A percentile compares a stretch with the other conserved stretches of the same genome.
phyloP scores from a whole-genome alignment of 106 monocot genomes.

The Dendrobium nobile region DNA sequence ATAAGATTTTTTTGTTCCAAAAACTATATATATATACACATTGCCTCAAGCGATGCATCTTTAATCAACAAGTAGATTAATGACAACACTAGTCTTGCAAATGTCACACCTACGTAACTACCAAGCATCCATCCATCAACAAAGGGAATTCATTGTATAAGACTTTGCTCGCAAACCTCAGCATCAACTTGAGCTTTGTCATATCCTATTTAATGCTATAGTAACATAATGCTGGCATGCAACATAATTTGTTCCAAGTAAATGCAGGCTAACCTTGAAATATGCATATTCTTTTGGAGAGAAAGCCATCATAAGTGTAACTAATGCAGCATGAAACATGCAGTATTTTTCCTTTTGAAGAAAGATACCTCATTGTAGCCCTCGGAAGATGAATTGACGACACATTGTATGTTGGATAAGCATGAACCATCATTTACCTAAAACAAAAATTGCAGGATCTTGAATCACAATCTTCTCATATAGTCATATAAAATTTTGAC shows the following conservation, averaged over 20 bases:
- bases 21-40: too few relatives aligned
- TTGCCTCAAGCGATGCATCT: not conserved
- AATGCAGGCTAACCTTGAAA: not conserved
- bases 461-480: not conserved
- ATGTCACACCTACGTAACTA: not conserved
- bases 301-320: not conserved
- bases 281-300: not conserved
- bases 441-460: not conserved
- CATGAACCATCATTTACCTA: constrained; percentile 99
- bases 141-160: not conserved
- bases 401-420: constrained; percentile 94
- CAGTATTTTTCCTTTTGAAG: not conserved
- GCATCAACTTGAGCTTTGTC: not conserved
- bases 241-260: not conserved
- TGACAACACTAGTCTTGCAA: not conserved
- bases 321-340: not conserved
- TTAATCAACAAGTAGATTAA: not conserved
- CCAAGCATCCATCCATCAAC: not conserved
- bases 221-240: not conserved
- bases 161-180: not conserved
- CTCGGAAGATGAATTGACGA: constrained; percentile 66
- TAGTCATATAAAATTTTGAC: not conserved
- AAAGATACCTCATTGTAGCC: constrained; percentile 76
- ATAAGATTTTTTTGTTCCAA: too few relatives aligned
- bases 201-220: not conserved